These are phyloP conservation scores for Nissolia schottii DNA, from an alignment of 306 rosid genomes.

Conservation along the genomic window DNA sequence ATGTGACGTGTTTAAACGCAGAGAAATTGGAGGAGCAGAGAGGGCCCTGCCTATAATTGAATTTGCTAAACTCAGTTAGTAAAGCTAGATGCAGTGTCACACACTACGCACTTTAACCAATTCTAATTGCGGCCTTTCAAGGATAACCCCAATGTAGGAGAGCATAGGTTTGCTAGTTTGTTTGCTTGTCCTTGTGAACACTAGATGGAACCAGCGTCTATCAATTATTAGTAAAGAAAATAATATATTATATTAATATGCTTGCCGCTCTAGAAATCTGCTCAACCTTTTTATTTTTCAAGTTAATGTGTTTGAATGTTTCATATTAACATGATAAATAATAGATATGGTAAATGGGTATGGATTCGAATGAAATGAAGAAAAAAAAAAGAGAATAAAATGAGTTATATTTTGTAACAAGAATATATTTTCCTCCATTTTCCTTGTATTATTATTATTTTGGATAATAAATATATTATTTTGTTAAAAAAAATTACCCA, in stretches of 20 bases:
- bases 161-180: background rate
- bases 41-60: background rate
- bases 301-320: no score
- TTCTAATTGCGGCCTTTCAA: background rate
- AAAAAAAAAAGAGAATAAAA: no score
- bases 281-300: background rate
- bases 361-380: background rate
- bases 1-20: conserved; percentile 19
- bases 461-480: no score
- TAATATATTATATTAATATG: background rate
- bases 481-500: no score
- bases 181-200: background rate
- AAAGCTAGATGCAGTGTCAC: background rate
- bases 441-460: no score
- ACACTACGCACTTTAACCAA: background rate
- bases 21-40: background rate
- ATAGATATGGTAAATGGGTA: background rate
- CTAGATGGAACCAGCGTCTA: background rate
- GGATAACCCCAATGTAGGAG: background rate
- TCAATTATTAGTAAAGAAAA: background rate
- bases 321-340: background rate
- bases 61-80: background rate
- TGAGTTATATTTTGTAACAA: no score
- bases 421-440: no score
- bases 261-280: background rate